A percentile compares a stretch with the other conserved stretches of the same genome.
These are phyloP conservation scores for Lactarius indigo DNA, from an alignment of 768 basidiomycete genomes.

Conservation along the genomic window DNA sequence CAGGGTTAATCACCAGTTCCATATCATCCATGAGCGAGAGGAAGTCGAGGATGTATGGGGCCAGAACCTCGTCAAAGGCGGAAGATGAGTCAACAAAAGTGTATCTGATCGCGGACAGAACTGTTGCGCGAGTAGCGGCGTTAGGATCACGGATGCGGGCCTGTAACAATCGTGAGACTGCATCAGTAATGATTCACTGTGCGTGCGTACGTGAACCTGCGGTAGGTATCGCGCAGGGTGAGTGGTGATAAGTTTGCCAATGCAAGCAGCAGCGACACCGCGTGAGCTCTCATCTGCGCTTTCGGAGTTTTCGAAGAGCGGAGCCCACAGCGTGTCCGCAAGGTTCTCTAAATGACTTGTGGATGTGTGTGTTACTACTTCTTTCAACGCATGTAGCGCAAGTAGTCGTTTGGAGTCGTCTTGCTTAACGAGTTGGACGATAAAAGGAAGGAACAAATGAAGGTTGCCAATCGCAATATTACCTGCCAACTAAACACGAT, in stretches of 20 bases:
- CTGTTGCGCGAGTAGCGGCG: constrained; percentile 76
- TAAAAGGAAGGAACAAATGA: constrained; percentile 77
- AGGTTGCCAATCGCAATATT: constrained; percentile 96
- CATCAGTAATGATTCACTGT: not conserved
- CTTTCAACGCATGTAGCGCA: constrained; percentile 89
- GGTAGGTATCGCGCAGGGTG: constrained; percentile 89
- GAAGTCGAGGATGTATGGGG: constrained; percentile 87
- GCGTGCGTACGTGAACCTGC: constrained; percentile 72
- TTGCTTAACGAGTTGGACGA: constrained; percentile 72
- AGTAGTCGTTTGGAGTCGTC: constrained; percentile 79
- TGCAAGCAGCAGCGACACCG: constrained; percentile 93
- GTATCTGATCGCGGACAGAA: constrained; percentile 88
- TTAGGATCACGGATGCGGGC: constrained; percentile 65
- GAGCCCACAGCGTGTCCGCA: constrained; percentile 87
- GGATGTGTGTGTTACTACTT: constrained; percentile 91
- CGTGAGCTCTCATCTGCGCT: constrained; percentile 87
- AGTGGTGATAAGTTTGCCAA: constrained; percentile 91
- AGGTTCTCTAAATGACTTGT: constrained; percentile 79
- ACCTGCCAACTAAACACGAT: constrained; percentile 41
- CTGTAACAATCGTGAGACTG: constrained; percentile 34
- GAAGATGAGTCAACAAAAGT: constrained; percentile 84
- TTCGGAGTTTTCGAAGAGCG: constrained; percentile 88
- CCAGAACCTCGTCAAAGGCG: constrained; percentile 87
- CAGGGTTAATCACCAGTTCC: constrained; percentile 62
- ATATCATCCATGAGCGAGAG: constrained; percentile 84